A percentile compares a stretch with the other conserved stretches of the same genome.
These are phyloP conservation scores for Podospora pseudopauciseta DNA, from an alignment of 495 filamentous ascomycete genomes.

Conservation along the genomic window DNA sequence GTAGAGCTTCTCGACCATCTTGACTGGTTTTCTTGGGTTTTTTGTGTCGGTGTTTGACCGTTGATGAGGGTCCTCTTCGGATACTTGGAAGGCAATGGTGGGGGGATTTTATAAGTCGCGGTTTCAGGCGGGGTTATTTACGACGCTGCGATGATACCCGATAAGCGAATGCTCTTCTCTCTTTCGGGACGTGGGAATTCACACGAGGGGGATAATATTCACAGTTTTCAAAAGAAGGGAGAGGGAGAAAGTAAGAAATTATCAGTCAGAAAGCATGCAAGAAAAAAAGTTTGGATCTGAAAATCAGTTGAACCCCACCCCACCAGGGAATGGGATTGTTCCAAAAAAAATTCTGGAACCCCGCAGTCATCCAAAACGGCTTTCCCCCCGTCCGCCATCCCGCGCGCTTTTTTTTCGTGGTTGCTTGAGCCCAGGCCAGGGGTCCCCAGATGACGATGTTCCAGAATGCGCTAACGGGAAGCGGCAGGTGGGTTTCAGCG, in stretches of 20 bases:
- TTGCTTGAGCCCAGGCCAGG: background rate
- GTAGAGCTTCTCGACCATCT: constrained; percentile 86
- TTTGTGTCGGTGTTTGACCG: background rate
- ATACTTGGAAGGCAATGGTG: constrained; percentile 3
- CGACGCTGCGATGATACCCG: constrained; percentile 8
- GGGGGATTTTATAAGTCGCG: background rate
- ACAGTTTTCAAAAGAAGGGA: constrained; percentile 1
- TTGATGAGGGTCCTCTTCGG: background rate
- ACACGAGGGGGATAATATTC: background rate
- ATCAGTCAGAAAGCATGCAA: background rate
- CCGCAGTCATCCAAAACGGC: constrained; percentile 11
- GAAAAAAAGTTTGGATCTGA: constrained; percentile 15
- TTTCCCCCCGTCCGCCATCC: background rate
- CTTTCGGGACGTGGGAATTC: background rate
- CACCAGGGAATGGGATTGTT: constrained; percentile 9
- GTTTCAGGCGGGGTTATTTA: constrained; percentile 4
- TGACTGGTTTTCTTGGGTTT: constrained; percentile 24
- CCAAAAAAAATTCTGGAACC: constrained; percentile 15
- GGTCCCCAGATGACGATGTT: background rate
- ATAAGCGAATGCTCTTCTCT: background rate
- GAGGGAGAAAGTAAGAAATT: background rate
- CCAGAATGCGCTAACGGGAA: constrained; percentile 10
- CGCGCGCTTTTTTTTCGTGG: background rate
- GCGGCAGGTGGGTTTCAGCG: constrained; percentile 9
- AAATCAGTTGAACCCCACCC: constrained; percentile 8